Evolutionary conservation across 768 basidiomycete genomes (phyloP), one percentile per base, ranked within the genome.

Genomic region (Royoungia palumana): DNA sequence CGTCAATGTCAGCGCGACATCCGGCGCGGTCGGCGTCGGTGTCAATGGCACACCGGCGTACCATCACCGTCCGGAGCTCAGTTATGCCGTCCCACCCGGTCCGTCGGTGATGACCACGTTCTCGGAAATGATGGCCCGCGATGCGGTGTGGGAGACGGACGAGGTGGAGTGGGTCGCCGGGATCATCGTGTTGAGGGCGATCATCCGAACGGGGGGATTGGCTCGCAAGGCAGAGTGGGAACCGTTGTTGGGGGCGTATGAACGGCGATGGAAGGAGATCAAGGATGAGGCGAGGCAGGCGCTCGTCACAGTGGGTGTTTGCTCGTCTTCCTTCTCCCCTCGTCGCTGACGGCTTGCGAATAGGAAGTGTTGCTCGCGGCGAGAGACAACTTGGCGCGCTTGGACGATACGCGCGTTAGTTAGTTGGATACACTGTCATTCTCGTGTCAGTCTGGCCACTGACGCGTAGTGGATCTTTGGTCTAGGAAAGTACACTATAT

Each of bases 101-200:
- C 70, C 19, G 17, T 14, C 38, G 4, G 6, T 20, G 2, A 72
- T 59, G 72, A 73, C 21, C 67, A 75, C 48, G 69, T 78, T 81
- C 57, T 79, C 78, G 1, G 79, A 81, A 60, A 75, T 78, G 75
- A 74, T 82, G 60, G 82, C 75, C 5, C 69, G 80, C n/a, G 82
- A 83, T 55, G 77, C 79, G 16, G 80, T 83, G 14, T 84, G 82
- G 82, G 82, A 83, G 60, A 49, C 71, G 0, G 81, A 83, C 47
- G 82, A 83, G 57, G 82, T 83, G 25, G 82, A 83, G 60, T 84
- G 81, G 82, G 81, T 82, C 16, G 80, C 81, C 17, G 83, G 83
- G 4, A 77, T 81, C 38, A 79, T 77, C 55, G 74, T 82, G 21
- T 60, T 83, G 48, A 67, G 79, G 10, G 77, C 79, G 28, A 72